Evolutionary conservation across 192 early-diverging fungal genomes (phyloP).

Genomic region (Entomortierella chlamydospora): DNA sequence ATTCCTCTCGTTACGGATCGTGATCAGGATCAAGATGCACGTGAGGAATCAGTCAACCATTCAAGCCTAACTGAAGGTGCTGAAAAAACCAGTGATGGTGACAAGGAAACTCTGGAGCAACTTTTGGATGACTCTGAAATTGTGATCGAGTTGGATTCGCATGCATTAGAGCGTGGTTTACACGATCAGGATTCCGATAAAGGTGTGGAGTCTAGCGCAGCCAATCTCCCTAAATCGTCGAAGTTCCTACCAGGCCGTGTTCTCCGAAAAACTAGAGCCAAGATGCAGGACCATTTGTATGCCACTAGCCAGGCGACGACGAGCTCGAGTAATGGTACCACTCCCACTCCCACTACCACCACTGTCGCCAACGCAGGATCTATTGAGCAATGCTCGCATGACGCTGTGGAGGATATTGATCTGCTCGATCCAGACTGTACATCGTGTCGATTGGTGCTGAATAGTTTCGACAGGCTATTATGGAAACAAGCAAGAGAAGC

Average conservation of each 20-base stretch:
- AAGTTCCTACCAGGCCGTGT: slow-evolving; percentile 21
- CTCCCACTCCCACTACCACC: not conserved
- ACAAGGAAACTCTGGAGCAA: not conserved
- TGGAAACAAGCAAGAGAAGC: slow-evolving; percentile 19
- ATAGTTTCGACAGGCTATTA: not conserved
- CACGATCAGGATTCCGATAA: not conserved
- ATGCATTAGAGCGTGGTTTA: slow-evolving; percentile 11
- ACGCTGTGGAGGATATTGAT: not conserved
- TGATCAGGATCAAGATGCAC: not conserved
- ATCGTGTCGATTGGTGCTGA: slow-evolving; percentile 21
- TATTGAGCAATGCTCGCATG: not conserved
- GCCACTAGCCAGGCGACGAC: too few relatives aligned
- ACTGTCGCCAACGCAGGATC: too few relatives aligned
- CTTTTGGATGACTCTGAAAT: not conserved
- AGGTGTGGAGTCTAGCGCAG: not conserved
- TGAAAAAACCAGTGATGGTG: not conserved
- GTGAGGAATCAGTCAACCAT: not conserved
- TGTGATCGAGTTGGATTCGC: not conserved
- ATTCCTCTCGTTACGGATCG: too few relatives aligned
- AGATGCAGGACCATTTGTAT: not conserved
- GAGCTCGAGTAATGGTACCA: too few relatives aligned
- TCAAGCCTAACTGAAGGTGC: too few relatives aligned
- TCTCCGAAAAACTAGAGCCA: slow-evolving; percentile 14
- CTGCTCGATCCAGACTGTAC: slow-evolving; percentile 19
- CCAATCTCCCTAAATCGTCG: slow-evolving; percentile 25